A percentile compares a stretch with the other conserved stretches of the same genome.
Conservation (phyloP, 2,329 filamentous ascomycete genomes). For the Fusarium hainanense region DNA sequence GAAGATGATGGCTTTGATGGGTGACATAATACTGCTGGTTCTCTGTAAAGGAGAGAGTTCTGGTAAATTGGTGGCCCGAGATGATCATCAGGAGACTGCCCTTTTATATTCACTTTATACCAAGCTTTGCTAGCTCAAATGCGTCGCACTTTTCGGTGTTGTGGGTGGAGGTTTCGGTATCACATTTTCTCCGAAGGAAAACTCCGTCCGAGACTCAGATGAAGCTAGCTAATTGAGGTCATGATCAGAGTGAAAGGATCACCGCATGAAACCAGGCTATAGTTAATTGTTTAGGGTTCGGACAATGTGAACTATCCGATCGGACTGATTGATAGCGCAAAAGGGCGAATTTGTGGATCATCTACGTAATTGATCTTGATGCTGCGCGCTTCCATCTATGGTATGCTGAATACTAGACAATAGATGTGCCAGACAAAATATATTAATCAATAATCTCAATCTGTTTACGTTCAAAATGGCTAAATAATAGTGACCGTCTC, state of each 20-base stretch:
- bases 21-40: background rate
- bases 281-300: background rate
- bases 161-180: background rate
- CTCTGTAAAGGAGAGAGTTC: too few relatives aligned
- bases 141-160: background rate
- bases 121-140: accelerated
- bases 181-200: background rate
- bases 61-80: too few relatives aligned
- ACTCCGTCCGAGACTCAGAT: background rate
- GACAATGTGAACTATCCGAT: background rate
- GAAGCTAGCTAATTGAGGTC: accelerated
- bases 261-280: accelerated
- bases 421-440: too few relatives aligned
- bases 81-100: too few relatives aligned
- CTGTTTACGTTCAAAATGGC: too few relatives aligned
- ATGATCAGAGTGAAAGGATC: accelerated
- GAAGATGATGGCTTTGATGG: slow-evolving; percentile 22
- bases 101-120: background rate
- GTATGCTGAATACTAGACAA: too few relatives aligned
- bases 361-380: background rate
- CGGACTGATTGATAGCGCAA: background rate
- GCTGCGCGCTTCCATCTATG: too few relatives aligned
- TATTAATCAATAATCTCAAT: too few relatives aligned
- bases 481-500: background rate
- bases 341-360: background rate